These are phyloP conservation scores for Quercus agrifolia DNA, from an alignment of 306 rosid species.

Conservation along the genomic window DNA sequence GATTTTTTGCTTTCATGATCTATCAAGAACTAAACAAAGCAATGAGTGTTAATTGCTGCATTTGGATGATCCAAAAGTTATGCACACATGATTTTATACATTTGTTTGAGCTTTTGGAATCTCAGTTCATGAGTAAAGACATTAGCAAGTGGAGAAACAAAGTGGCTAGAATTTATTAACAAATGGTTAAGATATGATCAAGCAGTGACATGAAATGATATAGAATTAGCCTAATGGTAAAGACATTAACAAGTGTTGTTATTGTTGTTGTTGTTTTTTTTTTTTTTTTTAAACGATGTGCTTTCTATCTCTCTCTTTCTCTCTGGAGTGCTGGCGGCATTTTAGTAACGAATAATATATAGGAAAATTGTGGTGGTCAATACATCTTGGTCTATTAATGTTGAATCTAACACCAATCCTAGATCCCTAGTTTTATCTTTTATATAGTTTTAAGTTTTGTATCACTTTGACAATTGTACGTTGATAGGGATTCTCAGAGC, in stretches of 20 bases:
- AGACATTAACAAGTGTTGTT: not conserved
- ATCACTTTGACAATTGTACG: not conserved
- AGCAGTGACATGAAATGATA: not conserved
- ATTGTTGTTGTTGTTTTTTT: not conserved
- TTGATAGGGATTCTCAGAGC: not conserved
- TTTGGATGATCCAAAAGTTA: no score
- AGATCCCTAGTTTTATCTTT: not conserved
- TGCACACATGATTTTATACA: no score
- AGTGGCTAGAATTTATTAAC: not conserved
- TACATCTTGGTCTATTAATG: no score
- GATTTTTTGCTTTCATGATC: no score
- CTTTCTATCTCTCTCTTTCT: not conserved
- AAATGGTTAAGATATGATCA: not conserved
- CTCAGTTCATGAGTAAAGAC: no score
- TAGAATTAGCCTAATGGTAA: not conserved
- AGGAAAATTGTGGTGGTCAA: not conserved
- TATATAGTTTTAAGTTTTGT: not conserved
- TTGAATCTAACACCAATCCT: not conserved
- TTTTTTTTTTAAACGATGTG: no score
- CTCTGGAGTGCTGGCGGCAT: not conserved
- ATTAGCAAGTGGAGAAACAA: not conserved
- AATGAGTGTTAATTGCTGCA: no score
- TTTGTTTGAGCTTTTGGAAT: no score
- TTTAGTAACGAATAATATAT: not conserved
- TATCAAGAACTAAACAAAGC: no score